Percentiles rank a stretch among this genome's conserved stretches.
Evolutionary conservation across 1,284 basidiomycete species (phyloP).

Genomic region (Ceratorhiza oryzae-sativae): DNA sequence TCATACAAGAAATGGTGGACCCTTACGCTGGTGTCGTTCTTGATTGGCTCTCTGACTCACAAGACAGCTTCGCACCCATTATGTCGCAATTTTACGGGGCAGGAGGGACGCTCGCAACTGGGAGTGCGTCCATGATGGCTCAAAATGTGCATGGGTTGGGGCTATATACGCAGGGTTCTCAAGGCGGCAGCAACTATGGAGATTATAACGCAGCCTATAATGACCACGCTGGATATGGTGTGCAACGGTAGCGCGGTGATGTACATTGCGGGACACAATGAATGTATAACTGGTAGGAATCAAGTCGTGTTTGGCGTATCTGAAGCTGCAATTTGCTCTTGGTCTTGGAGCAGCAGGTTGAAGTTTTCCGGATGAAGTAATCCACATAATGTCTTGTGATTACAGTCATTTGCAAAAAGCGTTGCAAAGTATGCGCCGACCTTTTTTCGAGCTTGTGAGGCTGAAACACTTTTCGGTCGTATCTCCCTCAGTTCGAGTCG

Average conservation of each 20-base stretch:
- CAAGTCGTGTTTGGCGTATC: too few species aligned
- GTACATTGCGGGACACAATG: too few species aligned
- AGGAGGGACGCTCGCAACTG: background rate
- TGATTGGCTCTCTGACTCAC: constrained; percentile 13
- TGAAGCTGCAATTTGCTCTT: too few species aligned
- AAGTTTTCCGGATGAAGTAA: too few species aligned
- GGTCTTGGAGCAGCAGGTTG: too few species aligned
- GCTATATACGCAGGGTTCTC: background rate
- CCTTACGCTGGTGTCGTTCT: constrained; percentile 10
- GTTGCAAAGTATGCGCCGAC: background rate
- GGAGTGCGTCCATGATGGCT: background rate
- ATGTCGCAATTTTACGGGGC: background rate
- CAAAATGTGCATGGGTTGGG: background rate
- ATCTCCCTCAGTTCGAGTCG: background rate
- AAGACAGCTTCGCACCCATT: constrained; percentile 11
- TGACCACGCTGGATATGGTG: background rate
- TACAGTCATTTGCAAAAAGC: too few species aligned
- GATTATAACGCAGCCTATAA: too few species aligned
- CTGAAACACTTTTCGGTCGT: background rate
- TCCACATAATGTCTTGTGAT: too few species aligned
- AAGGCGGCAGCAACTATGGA: background rate
- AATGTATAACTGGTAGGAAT: too few species aligned
- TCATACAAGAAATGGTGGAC: constrained; percentile 5
- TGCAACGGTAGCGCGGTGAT: too few species aligned
- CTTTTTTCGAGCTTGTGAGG: background rate